phyloP scores from a whole-genome alignment of 768 basidiomycete genomes.

The Amanita muscaria region DNA sequence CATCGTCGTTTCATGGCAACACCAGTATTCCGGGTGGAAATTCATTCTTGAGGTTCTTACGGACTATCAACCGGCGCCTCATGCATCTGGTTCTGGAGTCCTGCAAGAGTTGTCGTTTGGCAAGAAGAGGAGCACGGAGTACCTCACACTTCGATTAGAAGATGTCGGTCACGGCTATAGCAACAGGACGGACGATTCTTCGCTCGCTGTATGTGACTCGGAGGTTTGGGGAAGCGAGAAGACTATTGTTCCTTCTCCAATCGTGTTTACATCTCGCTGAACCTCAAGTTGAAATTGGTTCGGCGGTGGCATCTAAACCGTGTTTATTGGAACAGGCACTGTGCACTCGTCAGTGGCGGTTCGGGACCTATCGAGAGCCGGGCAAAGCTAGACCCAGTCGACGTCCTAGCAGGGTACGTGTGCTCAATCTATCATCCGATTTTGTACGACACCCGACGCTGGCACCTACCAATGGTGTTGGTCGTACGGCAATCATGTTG shows the following conservation, averaged over 20 bases:
- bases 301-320: conserved; percentile 30
- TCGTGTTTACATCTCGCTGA: conserved; percentile 58
- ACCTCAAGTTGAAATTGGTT: conserved; percentile 52
- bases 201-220: conserved; percentile 51
- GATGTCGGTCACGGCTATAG: conserved; percentile 68
- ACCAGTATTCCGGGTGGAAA: conserved; percentile 81
- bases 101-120: conserved; percentile 51
- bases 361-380: conserved; percentile 36
- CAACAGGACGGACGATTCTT: conserved; percentile 50
- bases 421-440: no score
- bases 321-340: conserved; percentile 73
- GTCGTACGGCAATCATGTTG: no score
- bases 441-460: no score
- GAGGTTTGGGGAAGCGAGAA: conserved; percentile 59
- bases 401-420: conserved; percentile 62
- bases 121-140: conserved; percentile 28
- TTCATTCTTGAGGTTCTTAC: conserved; percentile 73
- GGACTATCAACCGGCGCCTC: conserved; percentile 58
- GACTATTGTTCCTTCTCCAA: conserved; percentile 61
- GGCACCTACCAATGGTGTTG: no score
- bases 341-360: conserved; percentile 51
- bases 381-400: conserved; percentile 59
- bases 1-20: conserved; percentile 71
- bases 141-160: conserved; percentile 43
- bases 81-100: conserved; percentile 31